Conservation (phyloP, 805 yeast species). For the Jamesozyma jinghongensis region DNA sequence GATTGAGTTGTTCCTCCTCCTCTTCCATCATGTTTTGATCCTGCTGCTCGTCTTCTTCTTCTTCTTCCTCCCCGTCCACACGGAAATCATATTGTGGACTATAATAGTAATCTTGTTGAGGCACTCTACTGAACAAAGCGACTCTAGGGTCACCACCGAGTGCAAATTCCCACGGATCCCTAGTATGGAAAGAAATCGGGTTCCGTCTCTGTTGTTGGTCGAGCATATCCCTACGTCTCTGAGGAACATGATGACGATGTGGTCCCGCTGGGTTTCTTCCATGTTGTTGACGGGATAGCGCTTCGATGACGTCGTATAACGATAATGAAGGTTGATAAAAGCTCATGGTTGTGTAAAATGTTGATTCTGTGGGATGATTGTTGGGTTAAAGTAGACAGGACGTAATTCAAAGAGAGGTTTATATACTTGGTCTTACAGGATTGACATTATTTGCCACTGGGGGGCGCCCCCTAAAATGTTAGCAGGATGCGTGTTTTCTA, state of each 20-base stretch:
- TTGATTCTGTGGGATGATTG: too few relatives aligned
- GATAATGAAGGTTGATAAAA: conserved; percentile 27
- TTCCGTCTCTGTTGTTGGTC: conserved; percentile 2
- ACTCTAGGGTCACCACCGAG: neutral
- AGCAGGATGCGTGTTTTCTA: too few relatives aligned
- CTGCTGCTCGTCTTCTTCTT: conserved; percentile 9
- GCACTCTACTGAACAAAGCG: conserved; percentile 6
- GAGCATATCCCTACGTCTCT: neutral
- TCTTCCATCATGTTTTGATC: conserved; percentile 4
- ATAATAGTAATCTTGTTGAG: conserved; percentile 19
- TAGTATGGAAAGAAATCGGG: neutral
- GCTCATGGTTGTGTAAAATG: conserved; percentile 14
- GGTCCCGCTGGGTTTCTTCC: conserved; percentile 6
- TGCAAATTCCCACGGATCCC: neutral
- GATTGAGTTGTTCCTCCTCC: conserved; percentile 12
- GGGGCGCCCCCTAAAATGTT: too few relatives aligned
- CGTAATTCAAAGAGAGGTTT: too few relatives aligned
- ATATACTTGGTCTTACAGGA: too few relatives aligned
- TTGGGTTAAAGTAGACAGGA: too few relatives aligned
- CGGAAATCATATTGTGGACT: conserved; percentile 24
- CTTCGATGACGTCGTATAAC: conserved; percentile 23
- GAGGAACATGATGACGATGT: conserved; percentile 1
- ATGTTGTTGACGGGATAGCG: conserved; percentile 18
- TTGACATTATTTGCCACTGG: too few relatives aligned
- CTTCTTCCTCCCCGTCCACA: conserved; percentile 29